These are phyloP conservation scores for Gonium pectorale DNA, from an alignment of 139 green algal genomes.

Conservation along the genomic window DNA sequence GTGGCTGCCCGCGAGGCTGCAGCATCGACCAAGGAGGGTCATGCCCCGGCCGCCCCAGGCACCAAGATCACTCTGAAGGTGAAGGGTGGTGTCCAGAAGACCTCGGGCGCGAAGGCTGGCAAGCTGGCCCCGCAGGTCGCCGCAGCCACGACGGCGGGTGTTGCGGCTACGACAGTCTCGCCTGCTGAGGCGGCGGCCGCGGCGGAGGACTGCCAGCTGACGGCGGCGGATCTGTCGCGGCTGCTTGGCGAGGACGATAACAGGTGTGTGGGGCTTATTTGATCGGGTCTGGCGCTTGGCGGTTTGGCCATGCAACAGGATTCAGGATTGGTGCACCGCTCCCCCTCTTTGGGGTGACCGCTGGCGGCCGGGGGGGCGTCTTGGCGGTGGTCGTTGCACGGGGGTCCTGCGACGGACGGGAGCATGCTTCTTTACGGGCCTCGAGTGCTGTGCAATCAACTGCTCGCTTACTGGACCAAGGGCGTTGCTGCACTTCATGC, in stretches of 20 bases:
- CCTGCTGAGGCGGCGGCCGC: not conserved
- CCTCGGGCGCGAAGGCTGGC: not conserved
- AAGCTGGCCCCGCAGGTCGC: not conserved
- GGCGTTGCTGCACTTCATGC: not conserved
- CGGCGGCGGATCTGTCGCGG: constrained; percentile 27
- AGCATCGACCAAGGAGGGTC: not conserved
- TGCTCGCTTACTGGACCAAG: no score
- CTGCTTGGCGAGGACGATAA: constrained; percentile 43
- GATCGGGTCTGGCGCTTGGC: not conserved
- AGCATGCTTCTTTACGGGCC: no score
- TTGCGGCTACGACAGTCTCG: not conserved
- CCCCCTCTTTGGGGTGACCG: not conserved
- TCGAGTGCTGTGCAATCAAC: no score
- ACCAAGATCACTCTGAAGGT: constrained; percentile 27
- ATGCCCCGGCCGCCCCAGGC: not conserved
- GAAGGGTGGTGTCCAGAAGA: constrained; percentile 28
- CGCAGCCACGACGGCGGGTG: not conserved
- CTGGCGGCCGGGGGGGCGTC: not conserved
- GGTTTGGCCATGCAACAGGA: not conserved
- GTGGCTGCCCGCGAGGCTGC: not conserved
- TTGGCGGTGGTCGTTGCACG: not conserved
- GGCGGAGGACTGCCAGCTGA: constrained; percentile 9
- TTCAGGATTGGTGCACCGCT: not conserved
- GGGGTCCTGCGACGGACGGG: no score
- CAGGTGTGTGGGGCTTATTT: not conserved